Evolutionary conservation across 2,329 filamentous ascomycete species (phyloP), one percentile per base, ranked within the genome.

Genomic region (Sporothrix pallida): DNA sequence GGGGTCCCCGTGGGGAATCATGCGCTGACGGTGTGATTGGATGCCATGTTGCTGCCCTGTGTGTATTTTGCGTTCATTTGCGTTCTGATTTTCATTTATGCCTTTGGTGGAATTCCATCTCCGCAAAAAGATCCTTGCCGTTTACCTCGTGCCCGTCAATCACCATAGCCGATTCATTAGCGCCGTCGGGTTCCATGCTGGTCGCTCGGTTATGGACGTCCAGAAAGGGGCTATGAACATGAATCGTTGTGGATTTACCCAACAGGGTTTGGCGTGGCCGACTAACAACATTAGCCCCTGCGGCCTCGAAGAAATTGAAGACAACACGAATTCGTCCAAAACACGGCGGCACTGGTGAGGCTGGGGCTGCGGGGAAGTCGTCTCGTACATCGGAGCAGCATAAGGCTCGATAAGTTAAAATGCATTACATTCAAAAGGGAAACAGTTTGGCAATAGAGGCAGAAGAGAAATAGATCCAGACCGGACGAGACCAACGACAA

Each of bases 131-230:
- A 48, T 48, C 15, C 15, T 48, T 48, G 46, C 4, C 46, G 15
- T 52, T 52, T n/a, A 7, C 20, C 54, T 52, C 15, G 50, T 52
- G 50, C 50, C 17, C 50, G 15, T 52, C 50, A 52, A 52, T 52
- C 54, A 58, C 54, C 54, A 58, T 26, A 58, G 54, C 54, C 54
- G 54, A 26, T 7, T 15, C 50, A 52, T 52, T 52, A 52, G 50
- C 50, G 50, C 50, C 50, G 50, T 52, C 50, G 50, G 50, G 15
- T 52, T 52, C 50, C 1, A 17, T 52, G 50, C 50, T 17, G 50
- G 10, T 12, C 10, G 15, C 46, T 58, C 54, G 54, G 54, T 20
- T 58, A 58, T 58, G 54, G 54, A 58, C 54, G 23, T 12, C 52
- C 5, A 13, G 46, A 8, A 13, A 48, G 12, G 3, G 15, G 15